Base-by-base conservation (phyloP, 176 grass and related monocot species). In the Ampelocalamus luodianensis region DNA sequence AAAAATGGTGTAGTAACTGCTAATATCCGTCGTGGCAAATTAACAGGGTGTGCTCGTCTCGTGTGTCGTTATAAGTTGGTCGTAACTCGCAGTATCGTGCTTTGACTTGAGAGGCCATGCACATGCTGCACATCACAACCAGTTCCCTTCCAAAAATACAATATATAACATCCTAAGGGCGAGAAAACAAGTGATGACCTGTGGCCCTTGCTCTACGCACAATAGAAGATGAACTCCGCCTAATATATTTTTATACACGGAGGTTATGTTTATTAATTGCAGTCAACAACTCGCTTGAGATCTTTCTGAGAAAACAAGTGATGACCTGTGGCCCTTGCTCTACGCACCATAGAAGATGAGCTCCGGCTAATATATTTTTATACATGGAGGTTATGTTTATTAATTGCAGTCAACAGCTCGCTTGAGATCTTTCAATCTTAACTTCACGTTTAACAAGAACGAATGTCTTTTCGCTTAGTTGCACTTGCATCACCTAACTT, bases 401-500 rank as follows among this genome's bases (percentile, higher is more conserved):
- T 64, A 16, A 22, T 43, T 34, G 16, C 17, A 20, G 45, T 56
- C 80, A 79, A 18, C 51, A 20, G 4, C 71, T 42, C 10, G 36
- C 18, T 36, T 40, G 56, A 65, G 56, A 66, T 71, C 38, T 71
- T 46, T 88, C 14, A 46, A 84, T 39, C 59, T 34, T 32, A 72
- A 6, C 86, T 54, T 63, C 44, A 36, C 66, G 44, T 34, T 54
- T 43, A 54, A 64, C 58, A 24, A 16, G 27, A 24, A 34, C 16
- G 24, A 9, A 36, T 68, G 58, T 82, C 67, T 65, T 20, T 58
- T 27, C 13, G 62, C 7, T 51, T n/a, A 15, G 16, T 20, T 54
- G 32, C 32, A 34, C 32, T 3, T 3, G 46, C 83, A 32, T 85
- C 77, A 65, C 55, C 72, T 4, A 78, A 78, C 83, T 86, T 12